Evolutionary conservation across 192 early-diverging fungal species (phyloP), one percentile per base, ranked within the genome.

Genomic region (Backusella sp.): DNA sequence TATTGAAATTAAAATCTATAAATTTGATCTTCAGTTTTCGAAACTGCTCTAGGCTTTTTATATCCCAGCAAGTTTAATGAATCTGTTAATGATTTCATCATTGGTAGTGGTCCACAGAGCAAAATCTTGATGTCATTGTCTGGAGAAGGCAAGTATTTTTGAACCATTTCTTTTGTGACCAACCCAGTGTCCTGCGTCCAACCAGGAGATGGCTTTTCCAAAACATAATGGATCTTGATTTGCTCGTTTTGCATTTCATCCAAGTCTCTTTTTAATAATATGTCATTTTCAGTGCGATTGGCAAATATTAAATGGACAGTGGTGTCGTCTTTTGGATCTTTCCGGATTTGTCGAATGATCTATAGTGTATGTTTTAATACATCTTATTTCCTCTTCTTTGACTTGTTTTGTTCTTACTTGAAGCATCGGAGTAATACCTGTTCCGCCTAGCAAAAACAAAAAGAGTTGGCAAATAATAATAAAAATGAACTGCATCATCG

Each of bases 71-170:
- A 52, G n/a, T 68, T 67, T 7, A 73, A 73, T 6, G 73, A 34
- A n/a, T 19, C 36, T 15, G 90, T 90, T 68, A 96, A 73, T 9
- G 82, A 42, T 73, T 86, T 88, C 76, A 95, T 84, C 92, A 95
- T 92, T 32, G 80, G 87, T 37, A 79, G 44, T 7, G 94, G 94
- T 2, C 96, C 97, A 81, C 97, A 97, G n/a, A 98, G 78, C 41
- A 98, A 85, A 56, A 98, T 84, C 88, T 97, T 97, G 84, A 93
- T 87, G 76, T 95, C 56, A 62, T 12, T 28, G 26, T 62, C 56
- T 62, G 56, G 23, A 26, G 11, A 62, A 26, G 23, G 56, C 7
- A 62, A 12, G n/a, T 62, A 62, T 11, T 26, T 28, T 62, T 62
- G 56, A 28, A 28, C 1, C 56, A 62, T 28, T 12, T 62, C 56